phyloP scores from a whole-genome alignment of 75 land plant genomes.

The Isoetes taiwanensis region DNA sequence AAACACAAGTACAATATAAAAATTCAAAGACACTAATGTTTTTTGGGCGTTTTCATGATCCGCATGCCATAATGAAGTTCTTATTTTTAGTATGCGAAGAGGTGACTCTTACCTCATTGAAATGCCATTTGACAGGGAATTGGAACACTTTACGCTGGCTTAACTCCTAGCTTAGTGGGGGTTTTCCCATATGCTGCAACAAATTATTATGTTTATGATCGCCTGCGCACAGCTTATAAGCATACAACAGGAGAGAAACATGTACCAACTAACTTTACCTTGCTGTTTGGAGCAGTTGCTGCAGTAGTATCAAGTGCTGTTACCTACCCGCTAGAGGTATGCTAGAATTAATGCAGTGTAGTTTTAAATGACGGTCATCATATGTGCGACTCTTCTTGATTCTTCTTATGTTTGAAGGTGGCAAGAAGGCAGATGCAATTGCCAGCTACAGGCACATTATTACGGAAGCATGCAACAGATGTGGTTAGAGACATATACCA shows the following conservation, averaged over 20 bases:
- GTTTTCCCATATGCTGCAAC: neutral
- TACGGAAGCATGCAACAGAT: neutral
- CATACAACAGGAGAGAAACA: neutral
- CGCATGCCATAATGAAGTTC: no score
- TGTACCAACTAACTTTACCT: neutral
- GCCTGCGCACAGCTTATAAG: neutral
- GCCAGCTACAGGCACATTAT: no score
- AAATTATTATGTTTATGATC: conserved; percentile 1
- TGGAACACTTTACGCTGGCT: neutral
- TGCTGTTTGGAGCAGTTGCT: conserved; percentile 3
- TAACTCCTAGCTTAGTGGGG: neutral
- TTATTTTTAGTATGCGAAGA: no score
- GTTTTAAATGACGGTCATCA: no score
- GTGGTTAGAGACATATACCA: neutral
- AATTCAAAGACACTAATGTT: no score
- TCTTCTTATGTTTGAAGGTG: no score
- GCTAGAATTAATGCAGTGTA: no score
- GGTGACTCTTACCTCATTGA: no score
- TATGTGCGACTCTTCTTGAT: no score
- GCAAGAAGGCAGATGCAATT: conserved; percentile 33
- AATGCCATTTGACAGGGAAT: neutral
- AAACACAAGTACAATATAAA: no score
- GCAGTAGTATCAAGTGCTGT: neutral
- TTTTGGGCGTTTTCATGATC: no score
- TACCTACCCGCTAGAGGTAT: conserved; percentile 6